Evolutionary conservation across 306 rosid species (phyloP), one percentile per base, ranked within the genome.

Genomic region (Trifolium subterraneum): DNA sequence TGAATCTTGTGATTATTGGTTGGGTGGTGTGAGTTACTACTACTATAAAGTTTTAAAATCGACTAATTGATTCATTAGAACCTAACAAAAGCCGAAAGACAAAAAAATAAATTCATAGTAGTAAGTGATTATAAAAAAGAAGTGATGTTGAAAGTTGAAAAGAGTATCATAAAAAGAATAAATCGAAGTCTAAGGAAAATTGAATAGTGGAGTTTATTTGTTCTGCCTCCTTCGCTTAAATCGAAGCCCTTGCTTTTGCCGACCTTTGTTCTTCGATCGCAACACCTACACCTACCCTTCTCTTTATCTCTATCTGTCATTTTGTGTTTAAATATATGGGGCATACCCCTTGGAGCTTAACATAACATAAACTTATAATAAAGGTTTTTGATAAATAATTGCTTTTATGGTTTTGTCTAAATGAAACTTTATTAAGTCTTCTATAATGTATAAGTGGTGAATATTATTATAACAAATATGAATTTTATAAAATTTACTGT

Each of bases 161-260:
- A 56, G 67, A 58, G 66, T 50, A 36, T 20, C 12, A 68, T 60
- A 33, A 58, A 73, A 80, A 66, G 65, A 78, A 73, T 51, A 80
- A 74, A 78, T 64, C 31, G 51, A 70, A 27, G 31, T 35, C 63
- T 50, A 82, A 71, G 71, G 70, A 79, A 73, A 82, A 18, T 63
- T 29, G 44, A 22, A n/a, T 47, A 63, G 51, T 18, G 50, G 22
- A 4, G 47, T 11, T 19, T 25, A 50, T 66, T 36, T 13, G 8
- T 12, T 35, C 29, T 27, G 48, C 64, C 22, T 55, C 77, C 75
- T 56, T 81, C 67, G 77, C 89, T 85, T 81, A 48, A 66, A 76
- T 79, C 84, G 80, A 76, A 73, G 89, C 68, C 80, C 39, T 68
- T 73, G 8, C 81, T 81, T 85, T 85, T 72, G 83, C 87, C 80